Evolutionary conservation across 1,284 basidiomycete genomes (phyloP).

Genomic region (Schizophyllum commune): DNA sequence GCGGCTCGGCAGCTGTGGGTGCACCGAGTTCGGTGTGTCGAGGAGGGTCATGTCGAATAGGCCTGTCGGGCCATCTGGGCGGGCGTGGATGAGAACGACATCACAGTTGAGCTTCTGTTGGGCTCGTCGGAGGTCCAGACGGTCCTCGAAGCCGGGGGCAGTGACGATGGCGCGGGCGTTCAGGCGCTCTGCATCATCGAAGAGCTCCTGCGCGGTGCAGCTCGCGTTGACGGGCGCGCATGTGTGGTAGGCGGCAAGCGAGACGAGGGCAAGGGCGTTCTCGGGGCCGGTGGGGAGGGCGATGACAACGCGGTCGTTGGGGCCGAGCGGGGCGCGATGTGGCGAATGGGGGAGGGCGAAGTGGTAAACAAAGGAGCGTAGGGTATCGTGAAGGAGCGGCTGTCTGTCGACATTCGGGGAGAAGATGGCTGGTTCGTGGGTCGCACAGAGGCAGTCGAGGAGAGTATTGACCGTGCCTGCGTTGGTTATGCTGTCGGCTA

Average conservation of each 20-base stretch:
- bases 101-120: conserved; percentile 27
- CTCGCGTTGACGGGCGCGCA: conserved; percentile 37
- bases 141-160: conserved; percentile 28
- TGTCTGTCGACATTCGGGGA: conserved; percentile 18
- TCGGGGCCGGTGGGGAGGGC: conserved; percentile 37
- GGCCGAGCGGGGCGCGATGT: conserved; percentile 20
- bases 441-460: conserved; percentile 30
- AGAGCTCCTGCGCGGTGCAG: conserved; percentile 33
- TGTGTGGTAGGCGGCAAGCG: conserved; percentile 33
- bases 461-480: conserved; percentile 23
- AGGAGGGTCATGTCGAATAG: conserved; percentile 32
- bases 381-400: conserved; percentile 19
- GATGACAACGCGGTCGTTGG: conserved; percentile 37
- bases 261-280: conserved; percentile 34
- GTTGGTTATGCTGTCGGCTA: conserved; percentile 23
- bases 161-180: conserved; percentile 30
- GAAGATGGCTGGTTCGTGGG: conserved; percentile 25
- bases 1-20: conserved; percentile 18
- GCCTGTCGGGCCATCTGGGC: conserved; percentile 26
- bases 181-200: conserved; percentile 30
- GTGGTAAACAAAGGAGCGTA: conserved; percentile 26
- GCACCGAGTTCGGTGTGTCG: conserved; percentile 10
- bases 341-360: conserved; percentile 30
- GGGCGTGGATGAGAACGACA: conserved; percentile 26
- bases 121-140: conserved; percentile 26